A percentile compares a stretch with the other conserved stretches of the same genome.
These are phyloP conservation scores for Stagonosporopsis rhizophila DNA, from an alignment of 2,329 filamentous ascomycete genomes.

Conservation along the genomic window DNA sequence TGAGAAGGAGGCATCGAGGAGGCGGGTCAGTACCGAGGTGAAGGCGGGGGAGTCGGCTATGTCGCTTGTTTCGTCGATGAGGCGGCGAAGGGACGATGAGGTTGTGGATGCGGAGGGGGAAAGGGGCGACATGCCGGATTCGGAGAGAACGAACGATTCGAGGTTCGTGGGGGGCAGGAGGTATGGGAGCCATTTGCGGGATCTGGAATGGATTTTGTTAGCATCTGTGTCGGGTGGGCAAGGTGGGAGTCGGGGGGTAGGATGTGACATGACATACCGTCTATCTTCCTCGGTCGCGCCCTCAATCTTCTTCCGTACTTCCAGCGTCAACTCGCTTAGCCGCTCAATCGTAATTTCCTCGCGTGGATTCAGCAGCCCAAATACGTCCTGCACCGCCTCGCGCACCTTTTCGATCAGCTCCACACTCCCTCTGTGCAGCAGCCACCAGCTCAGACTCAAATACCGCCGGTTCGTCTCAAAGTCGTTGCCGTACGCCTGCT, in stretches of 20 bases:
- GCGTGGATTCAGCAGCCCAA: slow-evolving; percentile 85
- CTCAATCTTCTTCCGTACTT: slow-evolving; percentile 86
- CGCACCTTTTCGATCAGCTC: slow-evolving; percentile 83
- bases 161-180: slow-evolving; percentile 80
- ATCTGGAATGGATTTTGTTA: slow-evolving; percentile 43
- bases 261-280: slow-evolving; percentile 49
- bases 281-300: slow-evolving; percentile 71
- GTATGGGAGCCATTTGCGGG: slow-evolving; percentile 78
- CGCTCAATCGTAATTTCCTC: slow-evolving; percentile 84
- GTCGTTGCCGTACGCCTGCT: slow-evolving; percentile 86
- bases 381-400: slow-evolving; percentile 85
- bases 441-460: slow-evolving; percentile 97
- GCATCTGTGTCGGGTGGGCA: slow-evolving; percentile 1
- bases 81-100: slow-evolving; percentile 71
- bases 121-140: slow-evolving; percentile 75
- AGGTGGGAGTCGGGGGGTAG: no score
- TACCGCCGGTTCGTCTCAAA: slow-evolving; percentile 97
- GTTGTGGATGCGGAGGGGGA: slow-evolving; percentile 49
- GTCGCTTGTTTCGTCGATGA: slow-evolving; percentile 95
- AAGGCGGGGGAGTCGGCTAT: slow-evolving; percentile 94
- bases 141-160: slow-evolving; percentile 82
- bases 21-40: slow-evolving; percentile 80
- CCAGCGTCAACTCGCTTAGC: slow-evolving; percentile 79
- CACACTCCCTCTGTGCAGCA: slow-evolving; percentile 88
- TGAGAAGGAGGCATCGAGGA: slow-evolving; percentile 88